phyloP scores from a whole-genome alignment of 257 asterid genomes.

The Capsicum pubescens region DNA sequence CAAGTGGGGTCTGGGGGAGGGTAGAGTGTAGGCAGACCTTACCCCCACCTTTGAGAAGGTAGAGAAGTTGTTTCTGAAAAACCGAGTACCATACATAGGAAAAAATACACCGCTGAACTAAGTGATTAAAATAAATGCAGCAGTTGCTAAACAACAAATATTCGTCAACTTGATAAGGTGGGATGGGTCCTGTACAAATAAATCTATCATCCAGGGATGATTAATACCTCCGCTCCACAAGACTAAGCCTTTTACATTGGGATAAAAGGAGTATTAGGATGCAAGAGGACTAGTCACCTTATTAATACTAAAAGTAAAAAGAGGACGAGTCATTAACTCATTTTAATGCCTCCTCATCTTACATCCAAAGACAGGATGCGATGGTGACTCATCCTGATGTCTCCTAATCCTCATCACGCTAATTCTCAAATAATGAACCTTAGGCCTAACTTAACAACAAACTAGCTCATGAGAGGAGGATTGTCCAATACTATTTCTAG shows the following conservation, averaged over 20 bases:
- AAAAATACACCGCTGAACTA: neutral
- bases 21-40: slow-evolving; percentile 3
- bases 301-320: slow-evolving; percentile 8
- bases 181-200: neutral
- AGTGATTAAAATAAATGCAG: slow-evolving; percentile 1
- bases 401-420: neutral
- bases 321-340: neutral
- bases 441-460: neutral
- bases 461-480: neutral
- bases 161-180: slow-evolving; percentile 15
- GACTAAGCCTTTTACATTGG: neutral
- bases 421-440: neutral
- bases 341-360: neutral
- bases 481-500: neutral
- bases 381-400: slow-evolving; percentile 6
- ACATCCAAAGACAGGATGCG: neutral
- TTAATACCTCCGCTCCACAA: neutral
- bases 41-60: slow-evolving; percentile 6
- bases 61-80: neutral
- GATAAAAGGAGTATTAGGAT: neutral
- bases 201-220: slow-evolving; percentile 24
- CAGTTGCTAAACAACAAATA: neutral
- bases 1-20: neutral
- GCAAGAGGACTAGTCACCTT: slow-evolving; percentile 20
- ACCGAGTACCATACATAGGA: neutral